These are phyloP conservation scores for Kockovaella imperatae DNA, from an alignment of 768 basidiomycete genomes.

Conservation along the genomic window DNA sequence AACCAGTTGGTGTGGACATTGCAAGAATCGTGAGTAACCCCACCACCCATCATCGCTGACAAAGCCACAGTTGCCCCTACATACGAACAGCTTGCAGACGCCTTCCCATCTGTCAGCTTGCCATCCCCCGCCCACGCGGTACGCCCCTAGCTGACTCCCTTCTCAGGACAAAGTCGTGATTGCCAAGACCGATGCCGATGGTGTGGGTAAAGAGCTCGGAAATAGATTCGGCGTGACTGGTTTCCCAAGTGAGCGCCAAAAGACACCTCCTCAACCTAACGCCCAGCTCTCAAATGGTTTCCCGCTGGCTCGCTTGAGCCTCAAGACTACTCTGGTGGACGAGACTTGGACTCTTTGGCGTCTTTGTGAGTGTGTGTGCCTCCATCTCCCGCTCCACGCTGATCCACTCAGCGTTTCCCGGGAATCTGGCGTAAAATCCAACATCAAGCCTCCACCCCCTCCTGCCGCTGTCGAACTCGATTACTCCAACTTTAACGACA, in stretches of 20 bases:
- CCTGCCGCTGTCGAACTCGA: slow-evolving; percentile 63
- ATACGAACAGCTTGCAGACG: slow-evolving; percentile 83
- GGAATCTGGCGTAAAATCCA: slow-evolving; percentile 77
- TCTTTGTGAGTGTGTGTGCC: slow-evolving; percentile 55
- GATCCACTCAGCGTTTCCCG: slow-evolving; percentile 55
- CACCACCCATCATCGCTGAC: slow-evolving; percentile 7
- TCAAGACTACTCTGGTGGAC: slow-evolving; percentile 65
- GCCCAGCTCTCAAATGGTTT: slow-evolving; percentile 84
- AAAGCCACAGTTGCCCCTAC: slow-evolving; percentile 68
- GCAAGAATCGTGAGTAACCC: slow-evolving; percentile 35
- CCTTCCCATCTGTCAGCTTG: slow-evolving; percentile 53
- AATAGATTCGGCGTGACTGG: slow-evolving; percentile 68
- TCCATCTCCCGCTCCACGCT: not conserved
- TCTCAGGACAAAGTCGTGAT: slow-evolving; percentile 65
- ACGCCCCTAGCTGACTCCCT: not conserved
- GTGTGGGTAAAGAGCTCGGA: slow-evolving; percentile 68
- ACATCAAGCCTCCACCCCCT: slow-evolving; percentile 73
- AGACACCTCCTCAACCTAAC: not conserved
- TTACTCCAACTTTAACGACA: slow-evolving; percentile 62
- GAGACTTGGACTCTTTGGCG: slow-evolving; percentile 70
- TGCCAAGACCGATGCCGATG: slow-evolving; percentile 90
- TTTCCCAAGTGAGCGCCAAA: slow-evolving; percentile 69
- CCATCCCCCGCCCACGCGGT: slow-evolving; percentile 33
- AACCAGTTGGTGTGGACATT: slow-evolving; percentile 40
- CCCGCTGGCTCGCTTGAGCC: slow-evolving; percentile 55